Base-by-base conservation (phyloP, 2,329 filamentous ascomycete species). In the Thielaviopsis ethacetica region DNA sequence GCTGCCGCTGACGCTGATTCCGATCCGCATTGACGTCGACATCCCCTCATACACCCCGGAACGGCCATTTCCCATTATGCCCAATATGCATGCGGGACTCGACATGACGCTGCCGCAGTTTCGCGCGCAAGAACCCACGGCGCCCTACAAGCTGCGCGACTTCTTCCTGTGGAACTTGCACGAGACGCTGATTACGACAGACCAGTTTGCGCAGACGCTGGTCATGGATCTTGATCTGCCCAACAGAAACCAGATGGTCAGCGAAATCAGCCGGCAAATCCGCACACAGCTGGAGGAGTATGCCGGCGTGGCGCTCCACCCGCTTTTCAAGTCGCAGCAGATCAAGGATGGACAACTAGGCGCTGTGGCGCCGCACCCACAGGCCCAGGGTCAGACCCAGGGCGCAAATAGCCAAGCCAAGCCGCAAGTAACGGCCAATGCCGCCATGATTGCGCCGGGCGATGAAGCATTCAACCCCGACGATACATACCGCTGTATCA, bases 111-210 rank as follows among this genome's bases (percentile, higher is more conserved):
- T 88, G 56, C 84, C 88, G 15, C 83, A 90, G 59, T 96, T 94
- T 72, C 84, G 85, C 66, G 77, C 80, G 59, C 86, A 86, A 59
- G 91, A 96, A 62, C 72, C 81, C 62, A 90, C 90, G 15, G 83
- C 90, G 0, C 86, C 88, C 2, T 96, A 90, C 71, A 83, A 93
- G 63, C 76, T 98, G 60, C 90, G 94, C 66, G 93, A 98, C 66
- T 86, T 88, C n/a, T 97, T 98, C 66, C 73, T 96, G 57, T 98
- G 93, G 93, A 98, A 98, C 66, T 77, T 98, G 15, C 91, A 97
- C 71, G 93, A 98, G 73, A 87, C 88, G 0, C 76, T 96, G 61
- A 87, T 91, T 56, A 98, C 93, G 0, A 95, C 93, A 0, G 93
- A 98, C 67, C 87, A 95, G 67, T 98, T 97, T 68, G 93, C 93